Base-by-base conservation (phyloP, 805 yeast species). In the Huiozyma sinensis region DNA sequence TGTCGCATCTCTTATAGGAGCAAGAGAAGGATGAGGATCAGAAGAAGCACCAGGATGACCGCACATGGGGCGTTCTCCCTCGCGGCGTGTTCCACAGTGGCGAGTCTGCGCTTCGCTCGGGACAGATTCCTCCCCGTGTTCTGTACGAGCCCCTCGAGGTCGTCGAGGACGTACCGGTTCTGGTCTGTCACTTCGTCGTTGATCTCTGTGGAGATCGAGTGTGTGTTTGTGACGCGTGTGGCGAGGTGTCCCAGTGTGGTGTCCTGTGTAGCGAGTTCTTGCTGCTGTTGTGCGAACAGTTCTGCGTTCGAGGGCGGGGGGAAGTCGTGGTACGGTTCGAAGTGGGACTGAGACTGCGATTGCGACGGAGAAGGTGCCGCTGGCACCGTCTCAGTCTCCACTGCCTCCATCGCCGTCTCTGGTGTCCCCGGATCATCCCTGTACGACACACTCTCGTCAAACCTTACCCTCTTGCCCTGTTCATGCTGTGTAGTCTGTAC, bases 61-160 rank as follows among this genome's bases (percentile, higher is more conserved):
- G 67, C 51, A 69, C 80, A 75, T 32, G 71, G 73, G 0, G 75
- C 74, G 49, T 72, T 71, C 44, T 71, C 73, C 39, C 64, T 66
- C 11, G 75, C 63, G 29, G 64, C 66, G 12, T 59, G 59, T 33
- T 65, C 65, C 42, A 73, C 72, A 29, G 56, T 57, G 6, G 54
- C 58, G 40, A 76, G 51, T 44, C 70, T 63, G 33, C 56, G 56
- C 36, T 62, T 61, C 0, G 79, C 79, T 31, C 69, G 56, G 3
- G 55, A 50, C 10, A 76, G 52, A 33, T 68, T 64, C 33, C 64
- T 53, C 28, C 69, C 71, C n/a, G 71, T 64, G 31, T 59, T 50
- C 40, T 69, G 72, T 13, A 76, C 57, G 36, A 71, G 71, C 27
- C 57, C 55, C 48, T 77, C 82, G 34, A 76, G 53, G 50, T 76